Evolutionary conservation across 306 rosid genomes (phyloP).

Genomic region (Trifolium pratense): DNA sequence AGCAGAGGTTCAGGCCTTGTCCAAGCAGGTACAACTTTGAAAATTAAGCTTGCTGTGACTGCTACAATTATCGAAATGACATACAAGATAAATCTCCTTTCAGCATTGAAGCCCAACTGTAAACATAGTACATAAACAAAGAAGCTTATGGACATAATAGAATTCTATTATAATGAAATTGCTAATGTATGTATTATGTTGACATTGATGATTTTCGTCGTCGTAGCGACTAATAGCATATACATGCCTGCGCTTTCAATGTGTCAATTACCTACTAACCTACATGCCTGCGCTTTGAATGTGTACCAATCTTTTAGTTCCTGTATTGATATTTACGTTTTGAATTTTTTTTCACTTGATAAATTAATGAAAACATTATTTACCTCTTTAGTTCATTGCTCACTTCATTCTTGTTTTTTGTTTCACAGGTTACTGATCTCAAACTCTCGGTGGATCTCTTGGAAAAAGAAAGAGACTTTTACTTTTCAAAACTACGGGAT

Average conservation of each 20-base stretch:
- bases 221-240: neutral
- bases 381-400: slow-evolving; percentile 22
- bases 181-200: neutral
- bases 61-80: slow-evolving; percentile 1
- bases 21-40: slow-evolving; percentile 69
- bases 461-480: slow-evolving; percentile 97
- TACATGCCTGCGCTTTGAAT: neutral
- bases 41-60: slow-evolving; percentile 25
- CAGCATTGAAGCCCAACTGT: slow-evolving; percentile 17
- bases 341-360: slow-evolving; percentile 28
- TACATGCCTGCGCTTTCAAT: neutral
- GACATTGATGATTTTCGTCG: slow-evolving; percentile 6
- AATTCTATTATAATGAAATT: slow-evolving; percentile 19
- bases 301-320: slow-evolving; percentile 14
- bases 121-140: slow-evolving; percentile 15
- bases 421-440: slow-evolving; percentile 79
- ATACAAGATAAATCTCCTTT: slow-evolving; percentile 20
- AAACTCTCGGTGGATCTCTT: slow-evolving; percentile 81
- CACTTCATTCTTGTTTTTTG: slow-evolving; percentile 33
- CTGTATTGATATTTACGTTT: slow-evolving; percentile 14
- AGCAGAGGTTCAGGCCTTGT: slow-evolving; percentile 68
- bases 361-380: slow-evolving; percentile 17
- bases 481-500: slow-evolving; percentile 93
- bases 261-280: slow-evolving; percentile 2
- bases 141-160: neutral